phyloP scores from a whole-genome alignment of 768 basidiomycete genomes.

The Suillus ampliporus region DNA sequence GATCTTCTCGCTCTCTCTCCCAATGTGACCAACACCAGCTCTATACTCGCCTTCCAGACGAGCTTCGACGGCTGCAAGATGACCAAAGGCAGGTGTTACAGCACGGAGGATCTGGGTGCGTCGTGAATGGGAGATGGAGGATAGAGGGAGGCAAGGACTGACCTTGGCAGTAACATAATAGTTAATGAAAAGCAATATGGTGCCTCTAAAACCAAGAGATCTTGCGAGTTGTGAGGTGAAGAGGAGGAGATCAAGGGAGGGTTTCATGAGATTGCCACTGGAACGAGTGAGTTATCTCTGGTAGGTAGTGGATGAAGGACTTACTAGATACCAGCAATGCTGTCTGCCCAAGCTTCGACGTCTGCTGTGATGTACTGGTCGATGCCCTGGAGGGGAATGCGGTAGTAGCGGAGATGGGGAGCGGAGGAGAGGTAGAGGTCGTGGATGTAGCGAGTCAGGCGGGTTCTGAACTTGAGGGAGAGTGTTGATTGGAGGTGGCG shows the following conservation, averaged over 20 bases:
- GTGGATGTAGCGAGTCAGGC: slow-evolving; percentile 88
- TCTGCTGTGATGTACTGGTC: slow-evolving; percentile 96
- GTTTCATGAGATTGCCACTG: slow-evolving; percentile 93
- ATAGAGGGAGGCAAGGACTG: neutral
- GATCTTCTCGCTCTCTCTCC: slow-evolving; percentile 90
- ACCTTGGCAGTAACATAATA: slow-evolving; percentile 82
- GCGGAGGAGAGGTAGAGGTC: slow-evolving; percentile 87
- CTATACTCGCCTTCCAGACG: slow-evolving; percentile 91
- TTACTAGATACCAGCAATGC: slow-evolving; percentile 86
- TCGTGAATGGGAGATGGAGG: neutral
- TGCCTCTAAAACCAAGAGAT: slow-evolving; percentile 87
- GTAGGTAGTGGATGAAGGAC: slow-evolving; percentile 35
- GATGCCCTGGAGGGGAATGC: slow-evolving; percentile 68
- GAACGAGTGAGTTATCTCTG: neutral
- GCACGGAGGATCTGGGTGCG: slow-evolving; percentile 64
- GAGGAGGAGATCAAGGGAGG: slow-evolving; percentile 85
- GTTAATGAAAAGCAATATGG: slow-evolving; percentile 76
- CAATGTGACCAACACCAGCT: slow-evolving; percentile 83
- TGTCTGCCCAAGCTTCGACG: slow-evolving; percentile 86
- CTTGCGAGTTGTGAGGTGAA: slow-evolving; percentile 92
- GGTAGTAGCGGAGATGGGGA: slow-evolving; percentile 75
- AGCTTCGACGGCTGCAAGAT: slow-evolving; percentile 86
- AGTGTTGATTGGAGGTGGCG: slow-evolving; percentile 89
- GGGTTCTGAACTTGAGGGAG: slow-evolving; percentile 80
- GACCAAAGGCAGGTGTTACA: slow-evolving; percentile 92